Conservation (phyloP, 495 filamentous ascomycete genomes). For the Arthonia radiata region DNA sequence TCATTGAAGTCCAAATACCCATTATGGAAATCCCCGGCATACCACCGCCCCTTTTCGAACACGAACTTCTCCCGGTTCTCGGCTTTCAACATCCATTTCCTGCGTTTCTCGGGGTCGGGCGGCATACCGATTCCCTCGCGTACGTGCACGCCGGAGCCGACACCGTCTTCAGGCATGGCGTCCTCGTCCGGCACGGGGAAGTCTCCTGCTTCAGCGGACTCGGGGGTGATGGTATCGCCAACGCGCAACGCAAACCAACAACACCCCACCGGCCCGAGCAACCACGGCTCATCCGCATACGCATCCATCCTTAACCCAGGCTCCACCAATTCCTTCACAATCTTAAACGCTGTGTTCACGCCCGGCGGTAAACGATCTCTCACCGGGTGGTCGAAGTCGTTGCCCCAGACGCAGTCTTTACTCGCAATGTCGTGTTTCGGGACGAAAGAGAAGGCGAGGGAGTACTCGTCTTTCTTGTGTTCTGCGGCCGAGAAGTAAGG, state of each 20-base stretch:
- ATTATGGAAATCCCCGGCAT: slow-evolving; percentile 71
- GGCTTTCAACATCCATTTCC: slow-evolving; percentile 36
- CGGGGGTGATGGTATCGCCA: slow-evolving; percentile 25
- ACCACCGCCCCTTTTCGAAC: slow-evolving; percentile 35
- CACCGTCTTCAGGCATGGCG: slow-evolving; percentile 12
- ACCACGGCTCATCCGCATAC: slow-evolving; percentile 61
- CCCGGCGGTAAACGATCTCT: slow-evolving; percentile 66
- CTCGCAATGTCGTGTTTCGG: slow-evolving; percentile 42
- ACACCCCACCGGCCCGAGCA: slow-evolving; percentile 54
- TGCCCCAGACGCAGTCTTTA: slow-evolving; percentile 62
- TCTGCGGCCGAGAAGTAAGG: slow-evolving; percentile 47
- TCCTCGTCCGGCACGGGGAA: slow-evolving; percentile 1
- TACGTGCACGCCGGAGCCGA: slow-evolving; percentile 28
- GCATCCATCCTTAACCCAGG: slow-evolving; percentile 69
- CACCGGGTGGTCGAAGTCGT: slow-evolving; percentile 77
- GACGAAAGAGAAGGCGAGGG: slow-evolving; percentile 48
- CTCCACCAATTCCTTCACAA: slow-evolving; percentile 70
- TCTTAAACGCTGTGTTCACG: slow-evolving; percentile 52
- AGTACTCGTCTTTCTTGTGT: slow-evolving; percentile 57
- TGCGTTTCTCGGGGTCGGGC: slow-evolving; percentile 24
- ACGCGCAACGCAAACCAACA: slow-evolving; percentile 49
- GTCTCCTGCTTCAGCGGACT: slow-evolving; percentile 8
- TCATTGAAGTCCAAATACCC: slow-evolving; percentile 65
- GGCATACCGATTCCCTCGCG: slow-evolving; percentile 30
- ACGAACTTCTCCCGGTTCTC: slow-evolving; percentile 21